Base-by-base conservation (phyloP, 768 basidiomycete species). In the Agaricus bisporus region DNA sequence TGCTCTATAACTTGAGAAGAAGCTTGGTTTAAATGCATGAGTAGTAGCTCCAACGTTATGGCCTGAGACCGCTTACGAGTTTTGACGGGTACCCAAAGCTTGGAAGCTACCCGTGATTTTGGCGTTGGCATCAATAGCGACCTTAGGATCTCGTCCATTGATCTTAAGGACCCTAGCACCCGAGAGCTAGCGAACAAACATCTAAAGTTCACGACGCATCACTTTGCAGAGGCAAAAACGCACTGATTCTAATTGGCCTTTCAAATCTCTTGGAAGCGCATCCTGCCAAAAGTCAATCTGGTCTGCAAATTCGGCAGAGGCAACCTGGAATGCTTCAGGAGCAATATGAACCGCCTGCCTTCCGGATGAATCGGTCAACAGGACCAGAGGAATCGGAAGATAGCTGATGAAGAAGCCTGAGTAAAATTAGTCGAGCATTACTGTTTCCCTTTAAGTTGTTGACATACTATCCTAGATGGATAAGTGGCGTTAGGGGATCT, bases 241-340 rank as follows among this genome's bases (percentile, higher is more conserved):
- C 47, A 80, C 79, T 39, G 74, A 74, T 20, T 59, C 65, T 4
- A 82, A 70, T 54, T 78, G 59, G 15, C 79, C 81, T 56, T 75
- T 78, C 48, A 82, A 60, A 0, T 64, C 42, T 12, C 70, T 74
- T 3, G 76, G 77, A 7, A 82, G 64, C 1, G 79, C 71, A 55
- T 80, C 70, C 63, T 84, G 80, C 82, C 82, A 82, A 49, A 79
- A 66, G 4, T 73, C 62, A 28, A 81, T 73, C 52, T 81, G 70
- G 54, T 80, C 80, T 5, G 71, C 64, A 51, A 82, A 78, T 62
- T 80, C 80, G 8, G 71, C 74, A 8, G 75, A 74, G 1, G 81
- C 74, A 14, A 82, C 74, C 0, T 60, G 58, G 61, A 81, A 83
- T 4, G 81, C 81, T 55, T 76, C 75, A 5, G 80, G 79, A 5